These are phyloP conservation scores for Geotrichum candidum DNA, from an alignment of 1,139 yeast species.

Conservation along the genomic window DNA sequence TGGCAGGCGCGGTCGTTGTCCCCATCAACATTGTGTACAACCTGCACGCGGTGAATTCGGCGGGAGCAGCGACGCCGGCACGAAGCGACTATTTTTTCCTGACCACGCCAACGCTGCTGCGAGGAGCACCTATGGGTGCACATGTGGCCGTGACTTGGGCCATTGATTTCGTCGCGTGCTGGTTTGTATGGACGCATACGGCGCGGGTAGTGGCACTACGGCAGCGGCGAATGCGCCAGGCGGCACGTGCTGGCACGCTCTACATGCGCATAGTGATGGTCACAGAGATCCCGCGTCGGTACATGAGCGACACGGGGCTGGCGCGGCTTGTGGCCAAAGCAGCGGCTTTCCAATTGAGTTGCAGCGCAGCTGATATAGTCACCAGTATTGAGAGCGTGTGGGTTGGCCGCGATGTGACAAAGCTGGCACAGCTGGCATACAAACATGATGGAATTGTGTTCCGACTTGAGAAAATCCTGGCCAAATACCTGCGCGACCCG, in stretches of 20 bases:
- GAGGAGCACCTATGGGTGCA: constrained; percentile 32
- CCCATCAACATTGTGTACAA: constrained; percentile 38
- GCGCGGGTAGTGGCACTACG: constrained; percentile 30
- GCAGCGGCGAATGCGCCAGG: constrained; percentile 27
- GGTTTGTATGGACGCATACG: constrained; percentile 32
- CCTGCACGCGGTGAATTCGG: constrained; percentile 19
- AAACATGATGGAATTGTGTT: constrained; percentile 28
- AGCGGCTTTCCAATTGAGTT: constrained; percentile 15
- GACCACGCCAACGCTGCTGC: constrained; percentile 36
- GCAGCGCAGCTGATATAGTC: background rate
- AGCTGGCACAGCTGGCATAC: constrained; percentile 29
- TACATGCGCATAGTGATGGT: constrained; percentile 35
- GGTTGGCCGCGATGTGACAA: constrained; percentile 33
- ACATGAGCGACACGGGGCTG: constrained; percentile 30
- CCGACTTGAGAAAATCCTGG: constrained; percentile 32
- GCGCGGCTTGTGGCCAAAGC: constrained; percentile 26
- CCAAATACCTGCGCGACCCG: constrained; percentile 33
- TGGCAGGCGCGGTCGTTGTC: constrained; percentile 35
- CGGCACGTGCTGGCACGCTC: constrained; percentile 29
- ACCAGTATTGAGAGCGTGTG: constrained; percentile 20
- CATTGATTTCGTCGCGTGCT: constrained; percentile 28
- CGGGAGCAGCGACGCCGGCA: constrained; percentile 24
- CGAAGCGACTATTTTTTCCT: constrained; percentile 33
- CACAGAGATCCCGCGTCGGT: constrained; percentile 32
- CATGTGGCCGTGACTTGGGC: constrained; percentile 36